Percentiles rank a stretch among this genome's conserved stretches.
Evolutionary conservation across 2,329 filamentous ascomycete genomes (phyloP).

Genomic region (Diaporthe australafricana): DNA sequence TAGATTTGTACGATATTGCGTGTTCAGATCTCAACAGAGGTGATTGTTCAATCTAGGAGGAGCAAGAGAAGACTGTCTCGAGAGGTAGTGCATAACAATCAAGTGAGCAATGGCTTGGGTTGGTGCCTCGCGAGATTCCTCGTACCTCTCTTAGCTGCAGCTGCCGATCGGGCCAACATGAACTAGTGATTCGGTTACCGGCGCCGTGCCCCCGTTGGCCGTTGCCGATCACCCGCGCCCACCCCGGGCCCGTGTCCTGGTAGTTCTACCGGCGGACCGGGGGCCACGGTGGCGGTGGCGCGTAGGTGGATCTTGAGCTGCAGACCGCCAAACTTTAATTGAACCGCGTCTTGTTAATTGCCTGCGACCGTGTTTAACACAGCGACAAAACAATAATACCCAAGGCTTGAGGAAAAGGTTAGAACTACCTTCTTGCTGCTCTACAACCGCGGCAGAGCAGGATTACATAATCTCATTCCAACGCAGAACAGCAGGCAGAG

Average conservation of each 20-base stretch:
- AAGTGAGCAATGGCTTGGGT: too few species aligned
- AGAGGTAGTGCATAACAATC: too few species aligned
- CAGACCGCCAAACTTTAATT: constrained; percentile 34
- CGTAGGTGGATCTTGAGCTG: constrained; percentile 13
- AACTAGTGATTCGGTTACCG: not conserved
- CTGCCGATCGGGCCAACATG: not conserved
- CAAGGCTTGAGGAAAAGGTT: too few species aligned
- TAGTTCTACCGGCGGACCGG: not conserved
- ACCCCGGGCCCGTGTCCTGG: constrained; percentile 17
- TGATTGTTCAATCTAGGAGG: too few species aligned
- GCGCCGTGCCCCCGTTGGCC: not conserved
- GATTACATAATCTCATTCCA: constrained; percentile 20
- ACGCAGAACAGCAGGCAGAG: not conserved
- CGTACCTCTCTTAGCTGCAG: too few species aligned
- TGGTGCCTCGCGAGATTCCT: too few species aligned
- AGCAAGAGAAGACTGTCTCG: too few species aligned
- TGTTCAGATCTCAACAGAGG: not conserved
- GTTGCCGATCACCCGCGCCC: constrained; percentile 6
- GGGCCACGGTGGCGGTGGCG: not conserved
- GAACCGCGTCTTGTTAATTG: constrained; percentile 30
- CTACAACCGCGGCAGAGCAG: not conserved
- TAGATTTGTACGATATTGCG: not conserved
- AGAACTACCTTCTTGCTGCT: too few species aligned
- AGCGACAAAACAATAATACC: too few species aligned
- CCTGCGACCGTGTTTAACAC: not conserved